phyloP scores from a whole-genome alignment of 257 asterid species.

The Nicotiana otophora region DNA sequence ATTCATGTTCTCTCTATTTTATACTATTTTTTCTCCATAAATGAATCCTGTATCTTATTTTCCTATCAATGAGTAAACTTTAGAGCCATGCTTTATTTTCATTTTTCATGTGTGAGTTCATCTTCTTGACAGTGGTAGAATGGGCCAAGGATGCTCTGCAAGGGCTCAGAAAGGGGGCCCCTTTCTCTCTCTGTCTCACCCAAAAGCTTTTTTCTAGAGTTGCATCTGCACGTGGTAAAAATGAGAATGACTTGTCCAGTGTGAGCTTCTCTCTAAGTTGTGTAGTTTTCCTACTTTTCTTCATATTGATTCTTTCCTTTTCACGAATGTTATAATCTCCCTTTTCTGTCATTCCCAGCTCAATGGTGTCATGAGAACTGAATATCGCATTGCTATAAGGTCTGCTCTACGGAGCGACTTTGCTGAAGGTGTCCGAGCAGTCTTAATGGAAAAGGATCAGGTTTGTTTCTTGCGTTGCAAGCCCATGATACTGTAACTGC shows the following conservation, averaged over 20 bases:
- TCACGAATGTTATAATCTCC: not conserved
- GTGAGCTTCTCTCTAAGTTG: slow-evolving; percentile 27
- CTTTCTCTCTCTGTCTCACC: slow-evolving; percentile 86
- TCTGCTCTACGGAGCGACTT: slow-evolving; percentile 77
- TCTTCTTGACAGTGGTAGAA: slow-evolving; percentile 60
- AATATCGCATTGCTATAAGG: slow-evolving; percentile 79
- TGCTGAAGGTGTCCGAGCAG: slow-evolving; percentile 93
- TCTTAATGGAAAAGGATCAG: slow-evolving; percentile 96
- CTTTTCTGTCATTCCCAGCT: slow-evolving; percentile 38
- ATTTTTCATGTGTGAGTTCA: not conserved
- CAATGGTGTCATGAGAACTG: slow-evolving; percentile 82
- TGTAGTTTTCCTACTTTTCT: slow-evolving; percentile 1
- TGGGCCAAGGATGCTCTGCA: slow-evolving; percentile 96
- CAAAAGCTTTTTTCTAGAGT: slow-evolving; percentile 67
- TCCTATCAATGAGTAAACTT: not conserved
- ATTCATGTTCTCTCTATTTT: not conserved
- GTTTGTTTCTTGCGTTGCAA: slow-evolving; percentile 30
- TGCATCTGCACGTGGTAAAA: slow-evolving; percentile 62
- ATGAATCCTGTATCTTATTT: not conserved
- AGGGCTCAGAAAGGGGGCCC: slow-evolving; percentile 89
- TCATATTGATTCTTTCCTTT: slow-evolving; percentile 1
- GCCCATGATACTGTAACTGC: not conserved
- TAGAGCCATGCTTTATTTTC: not conserved
- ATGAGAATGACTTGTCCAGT: slow-evolving; percentile 52
- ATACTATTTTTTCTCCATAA: not conserved